Conservation (phyloP, 2,329 filamentous ascomycete genomes). For the Ophiobolus disseminans region DNA sequence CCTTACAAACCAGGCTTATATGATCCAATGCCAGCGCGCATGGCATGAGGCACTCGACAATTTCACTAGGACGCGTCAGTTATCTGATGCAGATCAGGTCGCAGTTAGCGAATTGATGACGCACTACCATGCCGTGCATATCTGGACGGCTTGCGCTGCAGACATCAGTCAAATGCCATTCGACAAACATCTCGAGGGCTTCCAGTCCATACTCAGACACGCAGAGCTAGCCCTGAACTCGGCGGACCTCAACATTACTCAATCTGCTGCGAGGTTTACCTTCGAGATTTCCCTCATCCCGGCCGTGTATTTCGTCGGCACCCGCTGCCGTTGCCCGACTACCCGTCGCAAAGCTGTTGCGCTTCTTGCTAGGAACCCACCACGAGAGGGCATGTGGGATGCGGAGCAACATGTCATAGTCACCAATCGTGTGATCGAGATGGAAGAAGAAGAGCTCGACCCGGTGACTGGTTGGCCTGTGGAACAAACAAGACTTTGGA, state of each 20-base stretch:
- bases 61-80: not conserved
- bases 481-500: conserved; percentile 19
- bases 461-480: conserved; percentile 27
- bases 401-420: conserved; percentile 23
- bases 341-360: conserved; percentile 29
- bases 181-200: conserved; percentile 24
- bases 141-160: conserved; percentile 18
- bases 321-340: conserved; percentile 19
- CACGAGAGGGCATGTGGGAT: conserved; percentile 32
- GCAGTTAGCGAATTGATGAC: conserved; percentile 24
- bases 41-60: conserved; percentile 22
- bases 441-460: conserved; percentile 29
- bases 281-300: conserved; percentile 30
- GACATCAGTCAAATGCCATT: conserved; percentile 15
- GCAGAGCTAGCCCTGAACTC: conserved; percentile 25
- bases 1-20: conserved; percentile 8
- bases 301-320: not conserved
- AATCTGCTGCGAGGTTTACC: conserved; percentile 24
- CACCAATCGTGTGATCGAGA: conserved; percentile 23
- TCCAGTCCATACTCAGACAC: conserved; percentile 25
- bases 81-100: conserved; percentile 19
- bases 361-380: conserved; percentile 24
- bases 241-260: conserved; percentile 4
- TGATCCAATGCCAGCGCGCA: conserved; percentile 22
- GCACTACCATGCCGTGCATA: conserved; percentile 14